Percentiles rank a stretch among this genome's conserved stretches.
These are phyloP conservation scores for Phytophthora ramorum DNA, from an alignment of 352 stramenopile species.

Conservation along the genomic window DNA sequence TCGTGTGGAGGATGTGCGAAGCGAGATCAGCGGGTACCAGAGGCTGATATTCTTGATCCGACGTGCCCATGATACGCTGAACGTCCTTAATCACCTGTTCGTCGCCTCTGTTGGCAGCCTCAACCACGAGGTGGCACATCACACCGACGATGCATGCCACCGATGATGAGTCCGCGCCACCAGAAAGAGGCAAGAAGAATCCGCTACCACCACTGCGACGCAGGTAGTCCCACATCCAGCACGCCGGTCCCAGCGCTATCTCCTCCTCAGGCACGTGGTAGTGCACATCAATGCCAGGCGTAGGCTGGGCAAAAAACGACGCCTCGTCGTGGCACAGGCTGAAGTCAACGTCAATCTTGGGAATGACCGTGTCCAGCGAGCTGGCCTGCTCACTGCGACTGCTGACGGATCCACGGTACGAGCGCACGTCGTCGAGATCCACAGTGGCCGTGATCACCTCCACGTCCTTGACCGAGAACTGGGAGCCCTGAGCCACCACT, in stretches of 20 bases:
- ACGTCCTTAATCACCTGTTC: conserved; percentile 87
- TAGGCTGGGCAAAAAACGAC: conserved; percentile 47
- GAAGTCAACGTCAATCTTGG: conserved; percentile 80
- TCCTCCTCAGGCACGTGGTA: conserved; percentile 96
- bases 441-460: conserved; percentile 97
- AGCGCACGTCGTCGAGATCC: conserved; percentile 98
- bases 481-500: conserved; percentile 95
- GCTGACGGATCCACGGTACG: conserved; percentile 94
- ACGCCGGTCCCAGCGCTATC: conserved; percentile 96
- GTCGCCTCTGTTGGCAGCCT: conserved; percentile 84
- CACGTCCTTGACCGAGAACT: conserved; percentile 98
- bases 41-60: conserved; percentile 56
- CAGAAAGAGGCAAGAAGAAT: conserved; percentile 98
- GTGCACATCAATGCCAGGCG: conserved; percentile 66
- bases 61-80: conserved; percentile 80
- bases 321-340: conserved; percentile 77
- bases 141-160: conserved; percentile 97
- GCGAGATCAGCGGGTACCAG: conserved; percentile 91
- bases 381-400: conserved; percentile 96
- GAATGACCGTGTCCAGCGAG: conserved; percentile 65
- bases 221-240: conserved; percentile 99
- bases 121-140: conserved; percentile 96
- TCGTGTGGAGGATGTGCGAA: conserved; percentile 95
- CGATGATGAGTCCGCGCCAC: conserved; percentile 96
- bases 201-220: conserved; percentile 83